Base-by-base conservation (phyloP, 169 alveolate genomes). In the Eimeria mitis region DNA sequence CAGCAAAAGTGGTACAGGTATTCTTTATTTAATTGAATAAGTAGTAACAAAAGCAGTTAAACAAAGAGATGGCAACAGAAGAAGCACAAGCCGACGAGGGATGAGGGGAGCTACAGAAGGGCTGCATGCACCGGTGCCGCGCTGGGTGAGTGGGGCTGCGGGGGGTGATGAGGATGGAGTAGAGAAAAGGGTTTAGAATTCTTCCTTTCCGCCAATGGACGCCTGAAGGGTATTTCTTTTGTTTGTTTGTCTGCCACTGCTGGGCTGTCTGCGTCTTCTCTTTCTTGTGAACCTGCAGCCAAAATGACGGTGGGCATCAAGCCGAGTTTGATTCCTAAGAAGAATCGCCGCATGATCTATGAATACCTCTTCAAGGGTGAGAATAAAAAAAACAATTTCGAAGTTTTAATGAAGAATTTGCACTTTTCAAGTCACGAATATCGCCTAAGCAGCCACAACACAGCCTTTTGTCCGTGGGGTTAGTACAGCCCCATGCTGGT, bases 281-380 rank as follows among this genome's bases (percentile, higher is more conserved):
- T 59, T 23, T 68, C 81, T 79, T 40, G 19, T 63, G 37, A 13
- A 61, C 89, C 52, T 63, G 83, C 71, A 89, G 70, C 87, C 81
- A 90, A 90, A 54, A 90, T 90, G 95, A 90, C 95, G 89, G 89
- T 90, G 63, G 78, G 95, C 76, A 90, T 90, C 68, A 90, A 90
- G 87, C 87, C 68, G 94, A 73, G 90, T 28, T 75, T 95, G 73
- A 95, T 95, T 73, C 90, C 94, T 54, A 78, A 81, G 83, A 89
- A 81, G 95, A 95, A 95, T 76, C 92, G 95, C 49, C 89, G 92
- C 89, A 47, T 54, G 75, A 95, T 95, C 52, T 78, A 78, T 89
- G 96, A 95, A 49, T 70, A 95, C 95, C 96, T 95, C 94, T 95
- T 95, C 95, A 95, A 89, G 84, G 95, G 95, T 91, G 81, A 52